Conservation (phyloP, 495 filamentous ascomycete species). For the Talaromyces liani region DNA sequence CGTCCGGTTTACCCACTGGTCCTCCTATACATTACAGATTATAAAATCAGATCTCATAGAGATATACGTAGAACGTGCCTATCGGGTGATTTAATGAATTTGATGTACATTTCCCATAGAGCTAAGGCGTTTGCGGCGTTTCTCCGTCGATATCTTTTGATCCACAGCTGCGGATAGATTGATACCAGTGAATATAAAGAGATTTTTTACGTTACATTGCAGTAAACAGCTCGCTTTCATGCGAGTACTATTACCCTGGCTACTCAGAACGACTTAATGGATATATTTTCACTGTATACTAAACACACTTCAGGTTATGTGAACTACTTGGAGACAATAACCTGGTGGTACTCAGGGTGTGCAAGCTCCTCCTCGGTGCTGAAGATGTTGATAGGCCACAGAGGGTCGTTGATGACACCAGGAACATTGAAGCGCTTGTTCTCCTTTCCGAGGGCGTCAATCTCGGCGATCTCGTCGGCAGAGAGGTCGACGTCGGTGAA, state of each 20-base stretch:
- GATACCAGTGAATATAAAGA: not conserved
- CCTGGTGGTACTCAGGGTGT: conserved; percentile 32
- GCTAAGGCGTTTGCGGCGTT: not conserved
- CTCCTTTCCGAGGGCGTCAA: conserved; percentile 31
- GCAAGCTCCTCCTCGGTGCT: conserved; percentile 32
- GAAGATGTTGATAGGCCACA: conserved; percentile 43
- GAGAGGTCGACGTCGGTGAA: conserved; percentile 43
- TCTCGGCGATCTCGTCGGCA: conserved; percentile 36
- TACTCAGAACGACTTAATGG: not conserved
- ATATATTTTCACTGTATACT: not conserved
- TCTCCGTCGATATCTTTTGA: no score
- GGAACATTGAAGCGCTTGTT: conserved; percentile 44
- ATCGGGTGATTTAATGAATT: not conserved
- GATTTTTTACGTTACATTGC: not conserved
- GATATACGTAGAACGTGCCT: not conserved
- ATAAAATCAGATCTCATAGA: not conserved
- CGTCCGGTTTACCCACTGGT: not conserved
- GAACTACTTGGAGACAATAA: conserved; percentile 14
- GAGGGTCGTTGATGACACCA: conserved; percentile 25
- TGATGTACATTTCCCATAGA: not conserved
- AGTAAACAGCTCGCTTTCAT: not conserved
- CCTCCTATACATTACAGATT: not conserved
- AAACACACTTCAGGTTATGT: not conserved
- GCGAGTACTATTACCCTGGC: not conserved
- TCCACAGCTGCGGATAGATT: not conserved